These are phyloP conservation scores for Laguncularia racemosa DNA, from an alignment of 345 rosid genomes.

Conservation along the genomic window DNA sequence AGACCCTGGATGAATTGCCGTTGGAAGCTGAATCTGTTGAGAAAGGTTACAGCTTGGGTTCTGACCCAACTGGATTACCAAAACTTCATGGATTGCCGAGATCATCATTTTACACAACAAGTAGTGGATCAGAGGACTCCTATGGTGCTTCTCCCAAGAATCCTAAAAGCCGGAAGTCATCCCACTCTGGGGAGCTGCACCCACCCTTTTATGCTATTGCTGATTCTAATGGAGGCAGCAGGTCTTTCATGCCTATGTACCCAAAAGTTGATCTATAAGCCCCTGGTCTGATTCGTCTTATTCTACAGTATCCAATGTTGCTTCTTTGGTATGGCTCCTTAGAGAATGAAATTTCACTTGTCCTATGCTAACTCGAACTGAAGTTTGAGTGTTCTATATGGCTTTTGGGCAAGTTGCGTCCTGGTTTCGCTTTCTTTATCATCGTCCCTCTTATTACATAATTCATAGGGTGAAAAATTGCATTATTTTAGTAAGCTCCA, in stretches of 20 bases:
- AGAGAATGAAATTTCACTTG: no score
- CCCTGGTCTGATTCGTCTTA: conserved; percentile 5
- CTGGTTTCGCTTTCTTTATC: not conserved
- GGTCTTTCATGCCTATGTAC: conserved; percentile 34
- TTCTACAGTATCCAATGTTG: no score
- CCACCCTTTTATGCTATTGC: conserved; percentile 42
- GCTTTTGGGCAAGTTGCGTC: no score
- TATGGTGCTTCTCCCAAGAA: conserved; percentile 51
- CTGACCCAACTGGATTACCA: conserved; percentile 72
- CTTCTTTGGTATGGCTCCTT: no score
- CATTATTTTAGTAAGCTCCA: conserved; percentile 24
- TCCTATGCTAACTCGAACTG: no score
- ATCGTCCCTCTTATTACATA: conserved; percentile 3
- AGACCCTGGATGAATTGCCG: conserved; percentile 96
- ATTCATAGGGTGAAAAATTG: conserved; percentile 17
- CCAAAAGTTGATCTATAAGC: conserved; percentile 33
- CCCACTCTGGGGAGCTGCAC: conserved; percentile 68
- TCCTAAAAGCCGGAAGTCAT: conserved; percentile 49
- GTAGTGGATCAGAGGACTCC: conserved; percentile 45
- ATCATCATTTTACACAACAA: conserved; percentile 43
- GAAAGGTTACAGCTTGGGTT: conserved; percentile 60
- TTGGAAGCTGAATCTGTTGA: conserved; percentile 84
- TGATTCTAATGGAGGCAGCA: conserved; percentile 60
- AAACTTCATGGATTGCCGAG: conserved; percentile 70
- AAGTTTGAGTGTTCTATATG: not conserved